Evolutionary conservation across 208 protist genomes (phyloP).

Genomic region (Leishmania tropica): DNA sequence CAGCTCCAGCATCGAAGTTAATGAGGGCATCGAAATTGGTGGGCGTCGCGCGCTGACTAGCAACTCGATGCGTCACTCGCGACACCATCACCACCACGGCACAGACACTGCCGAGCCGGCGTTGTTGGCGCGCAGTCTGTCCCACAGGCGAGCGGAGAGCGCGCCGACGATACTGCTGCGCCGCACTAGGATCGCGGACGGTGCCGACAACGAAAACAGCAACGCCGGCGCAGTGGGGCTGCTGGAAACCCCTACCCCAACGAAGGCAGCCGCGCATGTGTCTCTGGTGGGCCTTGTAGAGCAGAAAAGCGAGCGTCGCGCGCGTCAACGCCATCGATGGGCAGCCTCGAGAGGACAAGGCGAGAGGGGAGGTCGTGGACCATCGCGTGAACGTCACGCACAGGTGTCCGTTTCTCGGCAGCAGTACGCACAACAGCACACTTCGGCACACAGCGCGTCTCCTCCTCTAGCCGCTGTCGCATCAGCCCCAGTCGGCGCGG

Average conservation of each 20-base stretch:
- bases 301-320: not conserved
- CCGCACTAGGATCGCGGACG: not conserved
- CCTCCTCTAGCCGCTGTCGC: not conserved
- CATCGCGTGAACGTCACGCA: too few relatives aligned
- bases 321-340: not conserved
- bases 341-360: not conserved
- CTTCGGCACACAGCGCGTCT: not conserved
- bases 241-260: not conserved
- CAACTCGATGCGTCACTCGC: not conserved
- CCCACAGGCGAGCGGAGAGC: slow-evolving; percentile 23
- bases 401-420: not conserved
- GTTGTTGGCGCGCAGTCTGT: slow-evolving; percentile 13
- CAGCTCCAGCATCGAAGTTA: not conserved
- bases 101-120: not conserved
- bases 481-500: not conserved
- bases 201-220: not conserved
- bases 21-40: not conserved
- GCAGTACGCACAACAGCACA: not conserved
- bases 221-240: not conserved
- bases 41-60: not conserved
- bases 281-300: slow-evolving; percentile 9
- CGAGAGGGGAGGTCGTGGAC: not conserved
- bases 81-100: not conserved
- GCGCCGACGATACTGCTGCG: slow-evolving; percentile 18
- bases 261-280: not conserved